These are phyloP conservation scores for Ophiostoma triangulosporum DNA, from an alignment of 2,329 filamentous ascomycete genomes.

Conservation along the genomic window DNA sequence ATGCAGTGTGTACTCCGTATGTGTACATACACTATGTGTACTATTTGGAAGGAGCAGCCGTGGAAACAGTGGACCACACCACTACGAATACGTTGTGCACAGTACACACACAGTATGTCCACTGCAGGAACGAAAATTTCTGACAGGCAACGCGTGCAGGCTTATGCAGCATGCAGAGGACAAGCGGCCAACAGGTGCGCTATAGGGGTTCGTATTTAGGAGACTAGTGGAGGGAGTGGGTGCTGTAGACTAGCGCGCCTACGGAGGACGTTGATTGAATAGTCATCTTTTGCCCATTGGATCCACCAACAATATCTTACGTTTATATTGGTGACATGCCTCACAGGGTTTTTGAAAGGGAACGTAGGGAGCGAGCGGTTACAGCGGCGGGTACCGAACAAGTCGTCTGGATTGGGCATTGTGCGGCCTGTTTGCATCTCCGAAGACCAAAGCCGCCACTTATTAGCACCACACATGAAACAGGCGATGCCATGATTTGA, in stretches of 20 bases:
- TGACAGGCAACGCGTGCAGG: neutral
- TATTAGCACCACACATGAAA: neutral
- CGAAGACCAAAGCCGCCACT: neutral
- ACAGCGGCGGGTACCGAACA: neutral
- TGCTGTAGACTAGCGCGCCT: neutral
- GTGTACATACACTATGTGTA: neutral
- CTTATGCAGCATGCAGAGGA: neutral
- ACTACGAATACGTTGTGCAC: neutral
- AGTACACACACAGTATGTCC: no score
- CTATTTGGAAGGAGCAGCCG: no score
- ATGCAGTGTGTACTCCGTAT: neutral
- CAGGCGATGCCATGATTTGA: neutral
- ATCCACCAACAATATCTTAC: neutral
- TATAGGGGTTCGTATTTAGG: neutral
- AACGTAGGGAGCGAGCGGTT: neutral
- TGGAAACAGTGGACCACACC: neutral
- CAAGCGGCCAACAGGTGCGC: no score
- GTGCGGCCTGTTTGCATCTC: neutral
- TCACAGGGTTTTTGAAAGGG: neutral
- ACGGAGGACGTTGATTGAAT: neutral
- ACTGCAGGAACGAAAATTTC: neutral
- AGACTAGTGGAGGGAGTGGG: neutral
- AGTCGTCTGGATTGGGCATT: neutral
- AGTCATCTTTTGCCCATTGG: neutral
- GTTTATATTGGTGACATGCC: neutral